phyloP scores from a whole-genome alignment of 257 asterid species.

The Cruciata laevipes region DNA sequence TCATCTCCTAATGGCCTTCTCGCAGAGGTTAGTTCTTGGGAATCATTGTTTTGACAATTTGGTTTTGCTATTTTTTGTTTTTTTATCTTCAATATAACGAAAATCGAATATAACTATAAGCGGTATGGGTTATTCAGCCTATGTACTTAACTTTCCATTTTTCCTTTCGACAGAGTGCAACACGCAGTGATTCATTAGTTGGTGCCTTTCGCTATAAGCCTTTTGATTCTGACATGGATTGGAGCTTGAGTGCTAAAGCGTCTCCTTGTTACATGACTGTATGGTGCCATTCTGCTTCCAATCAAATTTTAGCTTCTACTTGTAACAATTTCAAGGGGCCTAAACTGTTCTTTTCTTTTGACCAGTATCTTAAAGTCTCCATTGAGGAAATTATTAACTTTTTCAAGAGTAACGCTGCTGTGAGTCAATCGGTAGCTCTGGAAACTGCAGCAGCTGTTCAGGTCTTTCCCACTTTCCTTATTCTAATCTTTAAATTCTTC shows the following conservation, averaged over 20 bases:
- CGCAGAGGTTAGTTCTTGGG: conserved; percentile 54
- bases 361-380: conserved; percentile 87
- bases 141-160: conserved; percentile 13
- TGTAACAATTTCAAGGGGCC: conserved; percentile 3
- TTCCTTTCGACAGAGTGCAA: conserved; percentile 70
- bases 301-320: conserved; percentile 9
- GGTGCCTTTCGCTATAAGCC: conserved; percentile 91
- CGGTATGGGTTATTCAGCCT: background rate
- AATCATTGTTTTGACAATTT: background rate
- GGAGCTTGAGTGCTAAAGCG: conserved; percentile 93
- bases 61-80: background rate
- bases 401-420: conserved; percentile 70
- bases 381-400: conserved; percentile 68
- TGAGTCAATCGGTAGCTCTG: conserved; percentile 82
- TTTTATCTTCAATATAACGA: background rate
- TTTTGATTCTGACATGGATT: conserved; percentile 69
- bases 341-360: conserved; percentile 21
- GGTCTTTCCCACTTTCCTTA: conserved; percentile 41
- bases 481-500: conserved; percentile 10
- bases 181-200: conserved; percentile 63
- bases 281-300: conserved; percentile 26
- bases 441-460: conserved; percentile 98
- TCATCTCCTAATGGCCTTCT: conserved; percentile 90
- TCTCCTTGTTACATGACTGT: conserved; percentile 96
- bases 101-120: background rate